A percentile compares a stretch with the other conserved stretches of the same genome.
These are phyloP conservation scores for Diaporthe australafricana DNA, from an alignment of 2,329 filamentous ascomycete species.

Conservation along the genomic window DNA sequence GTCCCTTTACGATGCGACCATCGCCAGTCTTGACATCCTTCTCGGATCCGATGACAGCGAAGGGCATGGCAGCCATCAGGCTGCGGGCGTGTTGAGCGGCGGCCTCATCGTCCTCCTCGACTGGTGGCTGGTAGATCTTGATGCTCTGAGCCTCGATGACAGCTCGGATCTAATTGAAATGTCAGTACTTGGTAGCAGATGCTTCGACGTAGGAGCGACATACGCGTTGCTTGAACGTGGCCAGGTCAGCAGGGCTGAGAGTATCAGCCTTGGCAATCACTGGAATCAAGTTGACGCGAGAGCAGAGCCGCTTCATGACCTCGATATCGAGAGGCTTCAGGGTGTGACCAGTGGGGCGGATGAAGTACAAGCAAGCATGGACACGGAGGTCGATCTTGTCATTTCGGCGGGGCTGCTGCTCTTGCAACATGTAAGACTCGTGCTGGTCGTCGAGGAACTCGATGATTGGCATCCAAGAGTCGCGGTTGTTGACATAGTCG, in stretches of 20 bases:
- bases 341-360: conserved; percentile 97
- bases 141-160: conserved; percentile 99
- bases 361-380: conserved; percentile 98
- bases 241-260: conserved; percentile 89
- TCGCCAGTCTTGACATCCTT: conserved; percentile 98
- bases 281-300: conserved; percentile 97
- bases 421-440: conserved; percentile 99
- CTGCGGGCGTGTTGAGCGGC: conserved; percentile 94
- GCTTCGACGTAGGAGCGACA: neutral
- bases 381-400: conserved; percentile 99
- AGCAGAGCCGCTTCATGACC: conserved; percentile 99
- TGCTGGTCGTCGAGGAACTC: conserved; percentile 99
- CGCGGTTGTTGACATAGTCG: conserved; percentile 99
- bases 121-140: conserved; percentile 98
- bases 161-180: conserved; percentile 78
- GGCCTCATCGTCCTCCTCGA: conserved; percentile 98
- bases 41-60: conserved; percentile 98
- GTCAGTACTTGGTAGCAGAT: conserved; percentile 32
- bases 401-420: conserved; percentile 96
- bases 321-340: conserved; percentile 99
- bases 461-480: conserved; percentile 99
- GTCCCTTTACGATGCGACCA: conserved; percentile 96
- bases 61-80: conserved; percentile 97
- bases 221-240: conserved; percentile 96
- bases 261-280: conserved; percentile 99